Evolutionary conservation across 1,284 basidiomycete species (phyloP).

Genomic region (Puccinia novopanici): DNA sequence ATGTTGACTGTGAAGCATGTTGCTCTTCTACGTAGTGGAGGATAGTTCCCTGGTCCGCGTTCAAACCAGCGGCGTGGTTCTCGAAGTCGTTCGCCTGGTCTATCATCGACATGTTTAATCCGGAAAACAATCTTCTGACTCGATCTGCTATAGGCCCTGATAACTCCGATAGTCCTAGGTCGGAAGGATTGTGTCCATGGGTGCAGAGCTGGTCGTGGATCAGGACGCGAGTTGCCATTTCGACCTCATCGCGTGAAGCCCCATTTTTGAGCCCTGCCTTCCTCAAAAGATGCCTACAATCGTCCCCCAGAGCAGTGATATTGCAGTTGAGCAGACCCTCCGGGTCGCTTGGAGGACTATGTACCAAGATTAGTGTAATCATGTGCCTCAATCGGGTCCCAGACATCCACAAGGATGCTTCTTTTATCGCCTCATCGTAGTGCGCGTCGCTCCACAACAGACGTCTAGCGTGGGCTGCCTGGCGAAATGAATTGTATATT

Average conservation of each 20-base stretch:
- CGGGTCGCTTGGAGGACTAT: background rate
- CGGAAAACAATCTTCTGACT: too few relatives aligned
- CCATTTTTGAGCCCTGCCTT: too few relatives aligned
- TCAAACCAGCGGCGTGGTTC: too few relatives aligned
- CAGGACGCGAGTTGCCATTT: too few relatives aligned
- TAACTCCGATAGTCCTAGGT: too few relatives aligned
- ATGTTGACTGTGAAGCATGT: background rate
- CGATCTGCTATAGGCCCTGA: too few relatives aligned
- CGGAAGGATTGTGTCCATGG: too few relatives aligned
- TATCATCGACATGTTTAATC: too few relatives aligned
- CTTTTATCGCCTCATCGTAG: background rate
- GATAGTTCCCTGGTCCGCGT: background rate
- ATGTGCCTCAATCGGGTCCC: background rate
- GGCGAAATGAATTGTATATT: background rate
- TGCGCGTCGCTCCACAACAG: background rate
- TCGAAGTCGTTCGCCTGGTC: too few relatives aligned
- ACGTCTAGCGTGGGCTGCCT: background rate
- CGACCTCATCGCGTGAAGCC: too few relatives aligned
- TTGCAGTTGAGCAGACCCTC: background rate
- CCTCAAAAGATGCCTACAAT: background rate
- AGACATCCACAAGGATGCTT: background rate
- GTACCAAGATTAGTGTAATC: background rate
- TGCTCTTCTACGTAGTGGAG: background rate
- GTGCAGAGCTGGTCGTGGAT: too few relatives aligned
- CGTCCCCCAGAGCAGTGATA: background rate